Evolutionary conservation across 192 early-diverging fungal species (phyloP).

Genomic region (Allomyces arbusculus): DNA sequence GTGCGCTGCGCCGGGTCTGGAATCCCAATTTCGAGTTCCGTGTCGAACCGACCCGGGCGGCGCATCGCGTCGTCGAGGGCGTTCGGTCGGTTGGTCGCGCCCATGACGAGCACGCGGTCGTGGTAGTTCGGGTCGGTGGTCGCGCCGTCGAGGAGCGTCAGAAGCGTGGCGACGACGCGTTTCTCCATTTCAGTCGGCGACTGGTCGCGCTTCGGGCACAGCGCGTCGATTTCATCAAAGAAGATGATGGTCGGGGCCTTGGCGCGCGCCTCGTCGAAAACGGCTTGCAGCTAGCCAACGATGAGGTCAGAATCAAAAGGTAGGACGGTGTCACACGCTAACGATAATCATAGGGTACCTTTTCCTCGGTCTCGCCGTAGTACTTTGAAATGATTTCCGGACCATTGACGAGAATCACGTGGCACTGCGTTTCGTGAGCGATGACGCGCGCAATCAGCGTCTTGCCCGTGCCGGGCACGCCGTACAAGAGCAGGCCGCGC

Average conservation of each 20-base stretch:
- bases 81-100: conserved; percentile 82
- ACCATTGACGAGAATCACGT: conserved; percentile 70
- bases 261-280: conserved; percentile 50
- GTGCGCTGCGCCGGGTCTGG: conserved; percentile 44
- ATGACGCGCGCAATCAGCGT: conserved; percentile 82
- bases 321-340: neutral
- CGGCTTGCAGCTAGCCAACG: conserved; percentile 30
- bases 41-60: conserved; percentile 83
- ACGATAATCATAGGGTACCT: conserved; percentile 17
- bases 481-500: conserved; percentile 69
- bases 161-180: conserved; percentile 76
- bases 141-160: conserved; percentile 82
- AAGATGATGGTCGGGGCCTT: conserved; percentile 68
- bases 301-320: neutral
- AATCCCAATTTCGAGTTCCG: conserved; percentile 89
- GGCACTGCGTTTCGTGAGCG: conserved; percentile 47
- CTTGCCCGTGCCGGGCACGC: conserved; percentile 91
- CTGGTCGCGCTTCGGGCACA: conserved; percentile 73
- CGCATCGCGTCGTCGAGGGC: conserved; percentile 73
- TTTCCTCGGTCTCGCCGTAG: conserved; percentile 84
- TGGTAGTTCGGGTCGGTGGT: conserved; percentile 8
- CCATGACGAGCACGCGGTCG: conserved; percentile 57
- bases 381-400: conserved; percentile 75
- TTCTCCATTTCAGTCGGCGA: conserved; percentile 62
- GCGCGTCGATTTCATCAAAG: conserved; percentile 84